A percentile compares a stretch with the other conserved stretches of the same genome.
These are phyloP conservation scores for Orbilia ellipsospora DNA, from an alignment of 2,329 filamentous ascomycete genomes.

Conservation along the genomic window DNA sequence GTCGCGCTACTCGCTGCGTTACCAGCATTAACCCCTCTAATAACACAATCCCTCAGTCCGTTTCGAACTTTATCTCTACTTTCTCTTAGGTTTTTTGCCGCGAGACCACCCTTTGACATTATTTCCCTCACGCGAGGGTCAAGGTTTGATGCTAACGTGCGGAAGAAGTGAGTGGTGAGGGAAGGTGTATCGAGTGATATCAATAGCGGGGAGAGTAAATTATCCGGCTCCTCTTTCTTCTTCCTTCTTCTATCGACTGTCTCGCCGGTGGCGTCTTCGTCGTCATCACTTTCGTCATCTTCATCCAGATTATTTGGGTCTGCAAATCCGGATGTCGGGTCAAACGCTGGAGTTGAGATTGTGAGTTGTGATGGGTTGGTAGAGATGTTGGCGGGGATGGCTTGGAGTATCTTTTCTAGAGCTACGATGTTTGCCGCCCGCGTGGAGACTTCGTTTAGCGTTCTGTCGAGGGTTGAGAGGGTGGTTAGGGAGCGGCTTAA, in stretches of 20 bases:
- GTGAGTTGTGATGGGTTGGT: conserved; percentile 47
- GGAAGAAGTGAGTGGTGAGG: conserved; percentile 91
- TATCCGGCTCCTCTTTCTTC: conserved; percentile 60
- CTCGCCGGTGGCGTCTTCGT: conserved; percentile 26
- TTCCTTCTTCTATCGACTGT: conserved; percentile 10
- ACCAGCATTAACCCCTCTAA: conserved; percentile 68
- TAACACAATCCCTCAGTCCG: conserved; percentile 83
- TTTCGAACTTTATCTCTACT: conserved; percentile 80
- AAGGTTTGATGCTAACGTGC: conserved; percentile 82
- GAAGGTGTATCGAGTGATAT: conserved; percentile 85
- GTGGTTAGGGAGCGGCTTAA: conserved; percentile 81
- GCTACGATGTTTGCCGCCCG: conserved; percentile 93
- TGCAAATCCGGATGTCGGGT: conserved; percentile 23
- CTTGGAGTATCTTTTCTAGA: conserved; percentile 57
- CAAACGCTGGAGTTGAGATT: conserved; percentile 41
- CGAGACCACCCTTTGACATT: conserved; percentile 81
- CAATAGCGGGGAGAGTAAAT: conserved; percentile 78
- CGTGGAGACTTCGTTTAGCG: conserved; percentile 81
- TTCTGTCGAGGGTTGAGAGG: conserved; percentile 82
- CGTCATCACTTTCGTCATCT: conserved; percentile 11
- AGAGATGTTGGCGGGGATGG: conserved; percentile 43
- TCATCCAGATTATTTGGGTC: conserved; percentile 11
- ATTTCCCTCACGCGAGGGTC: conserved; percentile 85
- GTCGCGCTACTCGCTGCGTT: conserved; percentile 30
- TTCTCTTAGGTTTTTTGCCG: conserved; percentile 79